phyloP scores from a whole-genome alignment of 306 rosid species.

The Malus fusca region DNA sequence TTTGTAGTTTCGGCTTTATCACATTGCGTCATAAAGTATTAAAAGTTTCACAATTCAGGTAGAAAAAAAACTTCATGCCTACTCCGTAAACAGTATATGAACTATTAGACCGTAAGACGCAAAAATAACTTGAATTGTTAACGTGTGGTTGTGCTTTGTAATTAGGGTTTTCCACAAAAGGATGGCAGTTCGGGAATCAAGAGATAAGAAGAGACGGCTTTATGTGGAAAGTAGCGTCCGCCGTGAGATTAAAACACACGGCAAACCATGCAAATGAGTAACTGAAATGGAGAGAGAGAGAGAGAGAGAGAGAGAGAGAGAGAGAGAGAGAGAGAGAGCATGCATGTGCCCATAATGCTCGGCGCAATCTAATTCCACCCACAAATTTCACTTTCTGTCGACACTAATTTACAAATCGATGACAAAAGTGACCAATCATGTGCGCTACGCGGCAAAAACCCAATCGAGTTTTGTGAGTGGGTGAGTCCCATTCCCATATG shows the following conservation, averaged over 20 bases:
- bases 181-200: neutral
- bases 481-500: neutral
- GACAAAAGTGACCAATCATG: neutral
- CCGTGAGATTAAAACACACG: constrained; percentile 19
- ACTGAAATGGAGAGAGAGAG: neutral
- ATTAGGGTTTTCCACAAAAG: neutral
- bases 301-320: too few species aligned
- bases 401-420: neutral
- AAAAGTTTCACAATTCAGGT: too few species aligned
- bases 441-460: neutral
- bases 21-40: too few species aligned
- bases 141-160: neutral
- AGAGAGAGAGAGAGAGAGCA: neutral
- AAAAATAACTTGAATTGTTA: too few species aligned
- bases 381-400: neutral
- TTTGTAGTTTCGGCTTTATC: neutral
- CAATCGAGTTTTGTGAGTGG: neutral
- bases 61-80: too few species aligned
- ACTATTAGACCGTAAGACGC: too few species aligned
- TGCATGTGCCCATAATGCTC: constrained; percentile 26
- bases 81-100: too few species aligned
- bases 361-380: constrained; percentile 25
- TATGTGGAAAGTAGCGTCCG: constrained; percentile 1
- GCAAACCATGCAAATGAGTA: neutral
- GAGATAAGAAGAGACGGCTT: neutral